Percentiles rank a stretch among this genome's conserved stretches.
Evolutionary conservation across 192 early-diverging fungal genomes (phyloP).

Genomic region (Dissophora globulifera): DNA sequence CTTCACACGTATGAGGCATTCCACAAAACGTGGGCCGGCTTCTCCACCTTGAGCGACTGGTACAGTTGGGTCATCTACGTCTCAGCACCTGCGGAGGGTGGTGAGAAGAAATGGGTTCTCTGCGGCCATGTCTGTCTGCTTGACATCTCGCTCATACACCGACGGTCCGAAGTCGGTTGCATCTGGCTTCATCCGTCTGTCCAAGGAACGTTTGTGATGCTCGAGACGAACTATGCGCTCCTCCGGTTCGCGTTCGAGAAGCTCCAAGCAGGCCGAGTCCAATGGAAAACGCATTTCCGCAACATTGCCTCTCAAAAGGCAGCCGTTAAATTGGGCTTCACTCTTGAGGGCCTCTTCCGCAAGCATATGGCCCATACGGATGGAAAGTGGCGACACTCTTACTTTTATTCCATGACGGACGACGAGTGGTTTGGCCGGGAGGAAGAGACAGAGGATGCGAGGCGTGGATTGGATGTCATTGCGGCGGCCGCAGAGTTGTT

Average conservation of each 20-base stretch:
- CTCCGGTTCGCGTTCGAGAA: constrained; percentile 36
- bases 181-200: constrained; percentile 50
- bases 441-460: constrained; percentile 11
- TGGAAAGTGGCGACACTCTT: constrained; percentile 39
- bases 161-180: constrained; percentile 21
- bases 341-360: constrained; percentile 28
- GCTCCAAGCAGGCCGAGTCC: constrained; percentile 36
- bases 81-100: neutral
- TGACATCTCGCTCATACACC: constrained; percentile 21
- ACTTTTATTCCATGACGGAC: constrained; percentile 45
- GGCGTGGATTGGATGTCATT: neutral
- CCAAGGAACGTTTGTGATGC: constrained; percentile 42
- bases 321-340: constrained; percentile 51
- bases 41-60: neutral
- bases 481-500: neutral
- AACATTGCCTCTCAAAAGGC: constrained; percentile 58
- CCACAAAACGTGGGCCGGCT: constrained; percentile 10
- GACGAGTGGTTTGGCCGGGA: constrained; percentile 51
- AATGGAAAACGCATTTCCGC: constrained; percentile 55
- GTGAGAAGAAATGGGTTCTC: constrained; percentile 16
- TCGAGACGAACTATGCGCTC: constrained; percentile 36
- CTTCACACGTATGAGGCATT: constrained; percentile 15
- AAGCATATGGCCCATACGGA: constrained; percentile 50
- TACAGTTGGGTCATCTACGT: constrained; percentile 37
- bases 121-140: constrained; percentile 37